A percentile compares a stretch with the other conserved stretches of the same genome.
phyloP scores from a whole-genome alignment of 2,329 filamentous ascomycete species.

The Pseudogymnoascus sp. region DNA sequence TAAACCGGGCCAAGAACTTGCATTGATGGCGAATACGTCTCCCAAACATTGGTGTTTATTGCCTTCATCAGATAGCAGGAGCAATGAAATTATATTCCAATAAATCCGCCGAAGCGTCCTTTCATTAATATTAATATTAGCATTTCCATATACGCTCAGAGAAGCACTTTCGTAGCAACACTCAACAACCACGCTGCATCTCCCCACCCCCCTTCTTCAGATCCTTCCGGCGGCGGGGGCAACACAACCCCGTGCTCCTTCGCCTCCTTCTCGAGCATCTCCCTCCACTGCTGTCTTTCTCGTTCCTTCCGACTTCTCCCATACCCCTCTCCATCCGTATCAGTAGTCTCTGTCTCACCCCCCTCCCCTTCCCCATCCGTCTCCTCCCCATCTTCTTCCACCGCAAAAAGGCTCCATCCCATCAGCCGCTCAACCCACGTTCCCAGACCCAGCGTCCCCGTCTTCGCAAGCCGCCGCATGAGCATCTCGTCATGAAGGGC shows the following conservation, averaged over 20 bases:
- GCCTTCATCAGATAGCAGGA: not conserved
- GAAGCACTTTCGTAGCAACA: conserved; percentile 41
- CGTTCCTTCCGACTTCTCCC: conserved; percentile 8
- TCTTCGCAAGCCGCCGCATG: conserved; percentile 49
- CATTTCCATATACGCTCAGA: conserved; percentile 15
- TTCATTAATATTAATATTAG: conserved; percentile 6
- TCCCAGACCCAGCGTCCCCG: conserved; percentile 44
- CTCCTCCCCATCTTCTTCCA: conserved; percentile 53
- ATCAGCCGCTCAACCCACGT: conserved; percentile 54
- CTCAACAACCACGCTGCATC: conserved; percentile 63
- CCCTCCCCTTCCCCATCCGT: conserved; percentile 34
- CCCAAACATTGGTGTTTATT: not conserved
- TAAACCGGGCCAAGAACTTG: not conserved
- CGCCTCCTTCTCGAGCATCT: conserved; percentile 20
- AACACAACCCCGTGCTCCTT: conserved; percentile 19
- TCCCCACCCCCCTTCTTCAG: conserved; percentile 55
- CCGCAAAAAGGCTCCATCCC: conserved; percentile 55
- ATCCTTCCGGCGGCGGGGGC: conserved; percentile 38
- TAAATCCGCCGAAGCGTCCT: not conserved
- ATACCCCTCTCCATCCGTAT: conserved; percentile 31
- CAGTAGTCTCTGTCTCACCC: conserved; percentile 33
- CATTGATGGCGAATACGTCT: not conserved
- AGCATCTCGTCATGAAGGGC: conserved; percentile 49
- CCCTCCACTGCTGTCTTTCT: not conserved
- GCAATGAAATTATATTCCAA: not conserved